Evolutionary conservation across 2,329 filamentous ascomycete species (phyloP), one percentile per base, ranked within the genome.

Genomic region (Aureobasidium vineae): DNA sequence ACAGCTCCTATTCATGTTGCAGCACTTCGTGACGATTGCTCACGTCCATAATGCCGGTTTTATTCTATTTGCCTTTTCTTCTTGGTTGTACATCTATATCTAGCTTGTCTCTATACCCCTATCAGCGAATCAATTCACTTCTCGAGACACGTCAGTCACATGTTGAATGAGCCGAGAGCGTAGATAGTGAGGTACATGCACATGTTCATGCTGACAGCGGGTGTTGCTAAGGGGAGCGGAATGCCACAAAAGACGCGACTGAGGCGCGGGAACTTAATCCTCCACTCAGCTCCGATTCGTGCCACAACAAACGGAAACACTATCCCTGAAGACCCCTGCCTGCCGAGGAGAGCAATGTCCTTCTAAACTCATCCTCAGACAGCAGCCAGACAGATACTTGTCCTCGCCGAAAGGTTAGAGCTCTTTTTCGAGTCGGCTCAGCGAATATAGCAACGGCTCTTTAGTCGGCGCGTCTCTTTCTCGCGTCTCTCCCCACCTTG

Each of bases 401-500:
- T 26, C 43, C 6, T 26, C 3, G n/a, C 15, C 40, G 7, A 38
- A 36, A 49, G 28, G 13, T 15, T 31, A 23, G 28, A 61, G 28
- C 6, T 61, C n/a, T 21, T 43, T 21, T 19, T 23, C 11, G 31
- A n/a, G 13, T 16, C 6, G 41, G 8, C n/a, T 52, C 21, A 41
- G 36, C 21, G 28, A 53, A 19, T 36, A 47, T 36, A 50, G 47
- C 60, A 64, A 64, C 61, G 36, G 43, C 40, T 38, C 64, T 63
- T 45, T 50, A 47, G 56, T 45, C 54, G 52, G 56, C 60, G 53
- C 52, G 63, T 65, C 50, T 56, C 41, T 26, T 57, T 28, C 52
- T 65, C 63, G 63, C 63, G 63, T 65, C 52, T 57, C 21, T 50
- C 64, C 64, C 53, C 49, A 40, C 59, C 72, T 71, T 71, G 67